Conservation (phyloP, 2,329 filamentous ascomycete species). For the Alternaria sp. region DNA sequence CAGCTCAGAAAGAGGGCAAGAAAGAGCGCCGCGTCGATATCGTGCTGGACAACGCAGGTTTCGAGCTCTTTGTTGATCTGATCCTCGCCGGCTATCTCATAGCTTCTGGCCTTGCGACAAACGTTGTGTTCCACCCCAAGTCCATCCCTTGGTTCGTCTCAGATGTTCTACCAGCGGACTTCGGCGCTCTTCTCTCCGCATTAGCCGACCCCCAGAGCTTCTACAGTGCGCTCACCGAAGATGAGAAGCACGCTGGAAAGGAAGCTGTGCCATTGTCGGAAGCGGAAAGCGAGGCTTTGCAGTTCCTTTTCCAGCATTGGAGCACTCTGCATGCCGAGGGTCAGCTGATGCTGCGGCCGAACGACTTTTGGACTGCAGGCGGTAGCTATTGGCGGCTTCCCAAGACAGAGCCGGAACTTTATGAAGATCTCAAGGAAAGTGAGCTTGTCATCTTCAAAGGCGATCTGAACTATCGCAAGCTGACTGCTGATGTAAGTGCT, state of each 20-base stretch:
- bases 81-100: constrained; percentile 91
- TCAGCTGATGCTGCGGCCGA: constrained; percentile 81
- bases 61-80: constrained; percentile 95
- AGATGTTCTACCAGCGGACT: constrained; percentile 88
- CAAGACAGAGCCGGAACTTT: constrained; percentile 69
- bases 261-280: constrained; percentile 70
- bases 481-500: constrained; percentile 83
- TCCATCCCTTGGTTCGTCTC: constrained; percentile 98
- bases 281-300: constrained; percentile 71
- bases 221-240: constrained; percentile 78
- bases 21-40: constrained; percentile 85
- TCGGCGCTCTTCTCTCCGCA: constrained; percentile 80
- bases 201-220: constrained; percentile 81
- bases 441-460: constrained; percentile 97
- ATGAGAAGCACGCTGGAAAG: constrained; percentile 64
- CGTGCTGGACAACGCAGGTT: constrained; percentile 95
- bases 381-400: constrained; percentile 92
- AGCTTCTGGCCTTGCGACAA: constrained; percentile 83
- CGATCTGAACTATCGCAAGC: constrained; percentile 94
- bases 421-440: constrained; percentile 80
- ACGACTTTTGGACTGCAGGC: constrained; percentile 88
- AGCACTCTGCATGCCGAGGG: constrained; percentile 81
- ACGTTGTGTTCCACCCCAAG: constrained; percentile 90
- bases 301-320: constrained; percentile 86
- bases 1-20: constrained; percentile 69